Evolutionary conservation across 2,329 filamentous ascomycete species (phyloP), one percentile per base, ranked within the genome.

Genomic region (Claviceps digitariae): DNA sequence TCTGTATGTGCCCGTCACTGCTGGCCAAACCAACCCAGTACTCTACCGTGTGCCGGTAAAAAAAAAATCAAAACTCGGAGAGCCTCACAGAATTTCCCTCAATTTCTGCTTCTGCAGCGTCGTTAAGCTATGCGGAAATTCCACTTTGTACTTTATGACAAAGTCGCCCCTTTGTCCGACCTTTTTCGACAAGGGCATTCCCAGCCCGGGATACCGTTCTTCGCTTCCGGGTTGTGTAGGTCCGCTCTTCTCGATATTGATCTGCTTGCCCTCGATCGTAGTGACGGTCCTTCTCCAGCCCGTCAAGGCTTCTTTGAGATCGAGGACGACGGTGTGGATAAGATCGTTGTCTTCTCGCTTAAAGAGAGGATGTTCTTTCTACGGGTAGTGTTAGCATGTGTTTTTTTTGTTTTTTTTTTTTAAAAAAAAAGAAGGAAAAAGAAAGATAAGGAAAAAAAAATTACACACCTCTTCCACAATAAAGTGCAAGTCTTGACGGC

Each of bases 141-240:
- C 90, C 67, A 98, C 90, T 64, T 93, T 93, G 63, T 95, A 90
- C 56, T 83, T 86, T 55, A 98, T 78, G 55, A 97, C 72, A 59
- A 98, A 87, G 65, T 95, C 89, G 25, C 93, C 93, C 54, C 91
- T 80, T 62, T 90, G 79, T 55, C 74, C 81, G 0, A 87, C 88
- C 66, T 90, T 91, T 78, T 95, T 97, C 56, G 87, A 88, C 63
- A 93, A 83, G 40, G 90, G 90, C 93, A 98, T 97, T 55, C 93
- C 93, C n/a, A 87, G 76, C 5, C 81, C 79, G 0, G 93, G 93
- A 65, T 87, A 98, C 34, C 76, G 75, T 59, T 96, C 90, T 61
- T 82, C 82, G 66, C 83, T 87, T 13, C 86, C 88, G 0, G 91
- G 90, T 54, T 86, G 84, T 7, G 91, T 97, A 1, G 91, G 91